These are phyloP conservation scores for Iberis pinnata DNA, from an alignment of 345 rosid species.

Conservation along the genomic window DNA sequence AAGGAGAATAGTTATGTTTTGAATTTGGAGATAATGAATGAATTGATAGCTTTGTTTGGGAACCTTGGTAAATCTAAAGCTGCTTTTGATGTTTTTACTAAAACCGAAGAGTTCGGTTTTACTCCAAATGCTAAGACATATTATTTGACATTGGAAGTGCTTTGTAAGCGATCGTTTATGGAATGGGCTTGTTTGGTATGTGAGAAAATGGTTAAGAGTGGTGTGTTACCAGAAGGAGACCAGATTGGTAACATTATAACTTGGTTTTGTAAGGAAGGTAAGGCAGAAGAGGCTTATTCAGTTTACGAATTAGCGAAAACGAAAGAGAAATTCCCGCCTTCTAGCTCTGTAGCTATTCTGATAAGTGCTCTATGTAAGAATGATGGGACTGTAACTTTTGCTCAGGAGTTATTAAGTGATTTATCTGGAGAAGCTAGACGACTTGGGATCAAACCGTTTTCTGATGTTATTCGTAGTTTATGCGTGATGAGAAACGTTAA, in stretches of 20 bases:
- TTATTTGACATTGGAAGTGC: constrained; percentile 57
- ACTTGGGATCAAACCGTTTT: constrained; percentile 60
- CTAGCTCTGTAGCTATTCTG: constrained; percentile 40
- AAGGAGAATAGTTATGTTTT: constrained; percentile 27
- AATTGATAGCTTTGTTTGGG: constrained; percentile 55
- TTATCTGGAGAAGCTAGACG: constrained; percentile 42
- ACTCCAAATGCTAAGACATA: constrained; percentile 45
- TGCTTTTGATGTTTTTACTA: constrained; percentile 60
- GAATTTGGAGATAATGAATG: constrained; percentile 47
- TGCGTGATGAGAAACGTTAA: constrained; percentile 56
- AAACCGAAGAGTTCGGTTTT: constrained; percentile 50
- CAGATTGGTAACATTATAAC: constrained; percentile 57
- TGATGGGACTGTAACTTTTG: constrained; percentile 57
- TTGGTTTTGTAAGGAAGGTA: constrained; percentile 61
- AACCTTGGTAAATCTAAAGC: constrained; percentile 65
- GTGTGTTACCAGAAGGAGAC: constrained; percentile 39
- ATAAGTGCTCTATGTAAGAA: constrained; percentile 42
- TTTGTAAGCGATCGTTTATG: constrained; percentile 42
- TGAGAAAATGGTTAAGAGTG: constrained; percentile 58
- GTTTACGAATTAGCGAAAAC: constrained; percentile 49
- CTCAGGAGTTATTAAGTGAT: constrained; percentile 48
- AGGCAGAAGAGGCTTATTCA: constrained; percentile 46
- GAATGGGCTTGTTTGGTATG: constrained; percentile 55
- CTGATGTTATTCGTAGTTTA: constrained; percentile 56
- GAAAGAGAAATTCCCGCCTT: constrained; percentile 41